phyloP scores from a whole-genome alignment of 148 eudicot genomes.

The Chenopodium quinoa region DNA sequence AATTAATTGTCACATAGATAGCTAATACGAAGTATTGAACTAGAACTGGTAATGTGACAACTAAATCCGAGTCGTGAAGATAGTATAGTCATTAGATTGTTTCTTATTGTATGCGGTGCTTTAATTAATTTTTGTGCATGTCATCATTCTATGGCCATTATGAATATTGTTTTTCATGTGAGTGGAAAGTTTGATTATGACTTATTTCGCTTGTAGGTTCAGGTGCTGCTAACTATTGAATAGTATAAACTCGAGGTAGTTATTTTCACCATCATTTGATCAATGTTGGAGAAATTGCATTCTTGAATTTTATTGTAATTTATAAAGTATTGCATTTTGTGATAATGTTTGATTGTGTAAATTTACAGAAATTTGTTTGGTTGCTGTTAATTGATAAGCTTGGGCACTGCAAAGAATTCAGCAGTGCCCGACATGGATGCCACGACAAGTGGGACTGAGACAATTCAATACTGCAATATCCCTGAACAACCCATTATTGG shows the following conservation, averaged over 20 bases:
- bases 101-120: background rate
- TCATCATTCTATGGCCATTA: conserved; percentile 18
- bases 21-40: background rate
- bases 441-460: conserved; percentile 66
- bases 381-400: conserved; percentile 1
- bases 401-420: conserved; percentile 54
- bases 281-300: background rate
- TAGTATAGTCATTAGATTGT: background rate
- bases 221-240: conserved; percentile 20
- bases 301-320: background rate
- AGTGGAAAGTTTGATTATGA: conserved; percentile 18
- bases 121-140: conserved; percentile 19
- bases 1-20: background rate
- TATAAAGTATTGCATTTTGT: conserved; percentile 13
- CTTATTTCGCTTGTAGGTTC: conserved; percentile 42
- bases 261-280: conserved; percentile 15
- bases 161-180: conserved; percentile 5
- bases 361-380: conserved; percentile 19
- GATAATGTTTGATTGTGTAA: conserved; percentile 1
- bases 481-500: conserved; percentile 64
- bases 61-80: background rate
- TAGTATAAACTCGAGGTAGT: conserved; percentile 42
- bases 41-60: background rate
- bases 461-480: conserved; percentile 63
- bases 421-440: conserved; percentile 88